These are phyloP conservation scores for Ophiostoma populinum DNA, from an alignment of 2,329 filamentous ascomycete genomes.

Conservation along the genomic window DNA sequence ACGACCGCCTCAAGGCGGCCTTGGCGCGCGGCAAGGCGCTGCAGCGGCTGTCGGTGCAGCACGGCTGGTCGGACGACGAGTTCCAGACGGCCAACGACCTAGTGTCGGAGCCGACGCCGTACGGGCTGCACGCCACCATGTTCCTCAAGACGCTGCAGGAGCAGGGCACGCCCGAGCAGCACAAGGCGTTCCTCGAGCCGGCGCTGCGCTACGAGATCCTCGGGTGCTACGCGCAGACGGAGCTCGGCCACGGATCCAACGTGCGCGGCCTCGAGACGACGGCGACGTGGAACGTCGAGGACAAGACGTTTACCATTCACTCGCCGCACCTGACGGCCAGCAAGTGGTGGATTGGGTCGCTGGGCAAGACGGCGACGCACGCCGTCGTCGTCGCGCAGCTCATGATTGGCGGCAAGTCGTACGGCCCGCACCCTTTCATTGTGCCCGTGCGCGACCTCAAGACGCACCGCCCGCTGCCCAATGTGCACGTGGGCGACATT, in stretches of 20 bases:
- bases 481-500: slow-evolving; percentile 62
- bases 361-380: slow-evolving; percentile 59
- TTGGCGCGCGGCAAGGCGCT: slow-evolving; percentile 55
- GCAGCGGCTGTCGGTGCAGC: slow-evolving; percentile 44
- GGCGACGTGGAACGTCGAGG: slow-evolving; percentile 54
- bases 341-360: slow-evolving; percentile 75
- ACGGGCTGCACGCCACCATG: slow-evolving; percentile 48
- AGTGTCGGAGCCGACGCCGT: slow-evolving; percentile 53
- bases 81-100: slow-evolving; percentile 47
- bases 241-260: slow-evolving; percentile 64
- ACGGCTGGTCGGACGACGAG: slow-evolving; percentile 52
- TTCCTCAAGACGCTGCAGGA: slow-evolving; percentile 43
- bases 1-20: slow-evolving; percentile 50
- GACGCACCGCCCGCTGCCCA: slow-evolving; percentile 48
- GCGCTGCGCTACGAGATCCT: slow-evolving; percentile 55
- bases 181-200: slow-evolving; percentile 52
- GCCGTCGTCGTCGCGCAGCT: slow-evolving; percentile 68
- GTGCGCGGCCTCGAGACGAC: slow-evolving; percentile 57
- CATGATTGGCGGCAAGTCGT: slow-evolving; percentile 47
- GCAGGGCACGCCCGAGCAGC: slow-evolving; percentile 57
- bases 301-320: slow-evolving; percentile 60
- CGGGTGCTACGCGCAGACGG: slow-evolving; percentile 68
- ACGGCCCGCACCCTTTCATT: slow-evolving; percentile 63
- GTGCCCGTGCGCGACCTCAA: slow-evolving; percentile 55
- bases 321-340: slow-evolving; percentile 57